A percentile compares a stretch with the other conserved stretches of the same genome.
Conservation (phyloP, 2,329 filamentous ascomycete species). For the Paecilomyces niveus region DNA sequence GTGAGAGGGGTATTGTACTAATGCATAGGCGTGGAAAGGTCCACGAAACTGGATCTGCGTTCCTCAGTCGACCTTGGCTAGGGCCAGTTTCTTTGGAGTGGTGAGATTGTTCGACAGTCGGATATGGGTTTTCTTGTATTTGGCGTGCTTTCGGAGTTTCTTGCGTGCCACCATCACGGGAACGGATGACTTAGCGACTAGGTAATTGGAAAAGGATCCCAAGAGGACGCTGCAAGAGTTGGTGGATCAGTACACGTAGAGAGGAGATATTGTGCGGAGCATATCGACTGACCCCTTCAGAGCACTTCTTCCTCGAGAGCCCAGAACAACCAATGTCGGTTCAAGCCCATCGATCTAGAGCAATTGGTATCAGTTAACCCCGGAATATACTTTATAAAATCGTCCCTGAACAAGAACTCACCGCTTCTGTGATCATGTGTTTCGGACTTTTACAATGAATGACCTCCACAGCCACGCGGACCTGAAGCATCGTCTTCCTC, state of each 20-base stretch:
- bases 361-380: not conserved
- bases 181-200: constrained; percentile 92
- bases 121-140: constrained; percentile 64
- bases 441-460: constrained; percentile 98
- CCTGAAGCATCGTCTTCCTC: constrained; percentile 85
- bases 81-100: constrained; percentile 61
- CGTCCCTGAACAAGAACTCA: constrained; percentile 30
- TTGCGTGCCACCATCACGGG: constrained; percentile 98
- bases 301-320: constrained; percentile 82
- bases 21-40: not conserved
- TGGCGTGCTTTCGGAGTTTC: constrained; percentile 77
- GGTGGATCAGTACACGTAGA: not conserved
- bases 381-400: not conserved
- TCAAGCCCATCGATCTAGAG: constrained; percentile 77
- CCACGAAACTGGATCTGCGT: not conserved
- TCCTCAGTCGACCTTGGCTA: constrained; percentile 64
- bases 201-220: constrained; percentile 93
- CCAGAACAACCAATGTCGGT: constrained; percentile 87
- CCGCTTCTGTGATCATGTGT: constrained; percentile 89
- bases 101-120: constrained; percentile 76
- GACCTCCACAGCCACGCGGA: constrained; percentile 89
- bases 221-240: constrained; percentile 64
- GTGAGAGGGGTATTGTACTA: constrained; percentile 1
- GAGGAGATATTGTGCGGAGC: not conserved
- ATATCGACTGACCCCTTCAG: constrained; percentile 69